Evolutionary conservation across 805 yeast species (phyloP).

Genomic region (Maudiozyma pseudohumilis): DNA sequence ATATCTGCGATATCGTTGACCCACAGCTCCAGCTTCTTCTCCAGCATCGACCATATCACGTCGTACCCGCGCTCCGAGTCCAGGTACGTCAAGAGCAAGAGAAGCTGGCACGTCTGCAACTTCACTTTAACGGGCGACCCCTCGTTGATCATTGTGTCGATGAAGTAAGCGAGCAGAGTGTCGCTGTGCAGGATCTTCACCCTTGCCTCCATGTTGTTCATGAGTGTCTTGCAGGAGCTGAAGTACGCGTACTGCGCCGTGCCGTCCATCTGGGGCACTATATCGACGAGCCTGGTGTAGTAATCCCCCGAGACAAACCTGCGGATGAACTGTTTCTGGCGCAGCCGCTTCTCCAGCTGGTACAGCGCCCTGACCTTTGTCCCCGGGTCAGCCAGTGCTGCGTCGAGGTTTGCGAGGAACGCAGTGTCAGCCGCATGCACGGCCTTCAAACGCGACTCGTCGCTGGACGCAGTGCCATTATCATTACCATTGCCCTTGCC

Average conservation of each 20-base stretch:
- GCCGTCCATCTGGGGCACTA: conserved; percentile 2
- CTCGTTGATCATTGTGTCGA: conserved; percentile 9
- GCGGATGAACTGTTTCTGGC: conserved; percentile 14
- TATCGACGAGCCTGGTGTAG: conserved; percentile 8
- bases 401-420: conserved; percentile 1
- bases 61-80: conserved; percentile 21
- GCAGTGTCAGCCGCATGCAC: too few species aligned
- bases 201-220: conserved; percentile 16
- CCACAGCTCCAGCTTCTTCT: conserved; percentile 8
- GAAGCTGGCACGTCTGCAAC: conserved; percentile 17
- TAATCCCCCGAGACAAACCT: conserved; percentile 13
- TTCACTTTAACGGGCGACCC: conserved; percentile 11
- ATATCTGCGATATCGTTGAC: conserved; percentile 6
- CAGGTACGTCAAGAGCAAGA: conserved; percentile 20
- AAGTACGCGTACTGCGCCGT: conserved; percentile 16
- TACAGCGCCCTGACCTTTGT: conserved; percentile 13
- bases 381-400: conserved; percentile 3
- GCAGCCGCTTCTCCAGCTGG: conserved; percentile 20
- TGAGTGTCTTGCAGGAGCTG: conserved; percentile 21
- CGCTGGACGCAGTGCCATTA: neutral
- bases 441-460: too few species aligned
- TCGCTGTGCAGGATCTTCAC: conserved; percentile 8
- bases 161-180: conserved; percentile 12
- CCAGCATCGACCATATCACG: conserved; percentile 9
- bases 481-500: neutral